phyloP scores from a whole-genome alignment of 2,329 filamentous ascomycete genomes.

The Aotearoamyces nothofagi region DNA sequence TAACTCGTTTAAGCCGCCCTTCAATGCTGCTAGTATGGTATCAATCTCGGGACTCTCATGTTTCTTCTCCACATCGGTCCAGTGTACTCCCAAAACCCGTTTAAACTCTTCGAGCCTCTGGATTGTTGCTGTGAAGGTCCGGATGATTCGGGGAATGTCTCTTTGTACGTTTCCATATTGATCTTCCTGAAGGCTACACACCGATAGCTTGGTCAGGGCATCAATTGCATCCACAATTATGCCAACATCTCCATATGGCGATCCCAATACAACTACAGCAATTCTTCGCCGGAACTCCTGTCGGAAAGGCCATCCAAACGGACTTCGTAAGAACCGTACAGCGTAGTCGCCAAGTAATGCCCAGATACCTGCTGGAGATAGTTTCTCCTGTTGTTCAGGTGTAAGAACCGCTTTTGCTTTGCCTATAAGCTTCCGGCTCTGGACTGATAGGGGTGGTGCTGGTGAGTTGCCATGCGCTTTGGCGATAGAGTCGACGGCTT shows the following conservation, averaged over 20 bases:
- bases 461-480: constrained; percentile 15
- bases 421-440: constrained; percentile 26
- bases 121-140: constrained; percentile 55
- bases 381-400: constrained; percentile 35
- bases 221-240: constrained; percentile 59
- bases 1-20: constrained; percentile 47
- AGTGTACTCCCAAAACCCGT: constrained; percentile 45
- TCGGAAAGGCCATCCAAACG: constrained; percentile 52
- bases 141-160: constrained; percentile 61
- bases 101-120: constrained; percentile 55
- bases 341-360: constrained; percentile 32
- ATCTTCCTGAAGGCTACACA: constrained; percentile 67
- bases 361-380: constrained; percentile 32
- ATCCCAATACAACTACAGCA: constrained; percentile 53
- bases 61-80: constrained; percentile 53
- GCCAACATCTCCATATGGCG: constrained; percentile 54
- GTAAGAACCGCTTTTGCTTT: constrained; percentile 21
- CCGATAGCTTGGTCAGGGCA: constrained; percentile 51
- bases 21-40: constrained; percentile 48
- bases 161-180: constrained; percentile 73
- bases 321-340: constrained; percentile 30
- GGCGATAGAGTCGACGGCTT: constrained; percentile 13
- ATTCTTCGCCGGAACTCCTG: constrained; percentile 52
- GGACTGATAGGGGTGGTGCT: constrained; percentile 12
- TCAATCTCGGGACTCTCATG: constrained; percentile 53